These are phyloP conservation scores for Mariannaea elegans DNA, from an alignment of 2,329 filamentous ascomycete genomes.

Conservation along the genomic window DNA sequence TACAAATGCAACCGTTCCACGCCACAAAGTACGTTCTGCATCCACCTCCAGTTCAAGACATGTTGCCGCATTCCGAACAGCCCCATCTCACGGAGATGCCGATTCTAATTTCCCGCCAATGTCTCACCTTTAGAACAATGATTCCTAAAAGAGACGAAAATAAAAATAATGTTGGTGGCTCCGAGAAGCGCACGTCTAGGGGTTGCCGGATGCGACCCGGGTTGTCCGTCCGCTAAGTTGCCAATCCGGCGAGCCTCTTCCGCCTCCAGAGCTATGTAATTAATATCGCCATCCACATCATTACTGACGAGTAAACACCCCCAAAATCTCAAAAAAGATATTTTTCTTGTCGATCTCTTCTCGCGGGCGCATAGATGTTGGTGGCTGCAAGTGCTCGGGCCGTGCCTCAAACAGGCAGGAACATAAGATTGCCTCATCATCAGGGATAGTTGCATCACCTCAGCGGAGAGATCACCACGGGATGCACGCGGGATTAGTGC, in stretches of 20 bases:
- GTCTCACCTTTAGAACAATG: background rate
- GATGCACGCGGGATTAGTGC: background rate
- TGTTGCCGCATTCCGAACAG: background rate
- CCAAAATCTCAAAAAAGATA: too few relatives aligned
- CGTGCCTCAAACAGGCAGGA: background rate
- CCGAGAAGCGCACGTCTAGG: background rate
- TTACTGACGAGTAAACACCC: too few relatives aligned
- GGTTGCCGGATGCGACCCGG: background rate
- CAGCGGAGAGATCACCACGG: too few relatives aligned
- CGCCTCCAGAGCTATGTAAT: too few relatives aligned
- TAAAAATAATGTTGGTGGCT: background rate
- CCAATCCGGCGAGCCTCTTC: too few relatives aligned
- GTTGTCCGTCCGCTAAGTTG: too few relatives aligned
- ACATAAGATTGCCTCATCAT: conserved; percentile 1
- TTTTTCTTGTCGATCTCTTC: too few relatives aligned
- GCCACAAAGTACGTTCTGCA: conserved; percentile 16
- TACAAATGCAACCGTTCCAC: conserved; percentile 13
- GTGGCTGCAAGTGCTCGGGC: too few relatives aligned
- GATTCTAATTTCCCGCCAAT: background rate
- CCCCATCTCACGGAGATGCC: background rate
- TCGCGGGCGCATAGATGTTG: too few relatives aligned
- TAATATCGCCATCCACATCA: too few relatives aligned
- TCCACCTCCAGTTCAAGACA: background rate
- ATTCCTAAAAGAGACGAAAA: background rate
- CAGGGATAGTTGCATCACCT: conserved; percentile 7